Conservation (phyloP, 139 green algal species). For the Chlorella sorokiniana region DNA sequence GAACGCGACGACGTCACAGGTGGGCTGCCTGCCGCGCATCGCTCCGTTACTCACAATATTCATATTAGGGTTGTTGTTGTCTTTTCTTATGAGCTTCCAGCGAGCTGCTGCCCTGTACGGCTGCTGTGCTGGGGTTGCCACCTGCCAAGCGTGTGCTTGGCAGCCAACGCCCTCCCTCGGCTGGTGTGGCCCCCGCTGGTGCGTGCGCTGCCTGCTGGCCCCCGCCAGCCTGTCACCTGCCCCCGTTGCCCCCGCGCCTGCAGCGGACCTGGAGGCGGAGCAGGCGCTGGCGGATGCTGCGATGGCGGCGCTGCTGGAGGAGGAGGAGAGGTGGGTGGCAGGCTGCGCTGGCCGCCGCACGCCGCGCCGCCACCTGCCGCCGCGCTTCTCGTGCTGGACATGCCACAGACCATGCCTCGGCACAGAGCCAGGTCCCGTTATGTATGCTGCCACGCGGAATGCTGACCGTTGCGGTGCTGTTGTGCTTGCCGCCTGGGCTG, state of each 20-base stretch:
- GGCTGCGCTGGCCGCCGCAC: no score
- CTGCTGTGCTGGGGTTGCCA: no score
- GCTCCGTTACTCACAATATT: not conserved
- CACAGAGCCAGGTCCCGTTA: no score
- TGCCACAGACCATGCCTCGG: no score
- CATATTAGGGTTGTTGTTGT: no score
- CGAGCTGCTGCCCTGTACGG: no score
- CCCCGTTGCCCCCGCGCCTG: not conserved
- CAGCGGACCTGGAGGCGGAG: conserved; percentile 35
- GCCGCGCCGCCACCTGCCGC: no score
- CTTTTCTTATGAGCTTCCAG: no score
- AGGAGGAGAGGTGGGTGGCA: conserved; percentile 43
- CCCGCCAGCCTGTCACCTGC: not conserved
- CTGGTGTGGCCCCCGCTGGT: no score
- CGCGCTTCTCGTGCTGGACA: no score
- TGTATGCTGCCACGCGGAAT: no score
- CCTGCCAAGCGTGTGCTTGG: not conserved
- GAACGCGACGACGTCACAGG: conserved; percentile 25
- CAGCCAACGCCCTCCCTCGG: not conserved
- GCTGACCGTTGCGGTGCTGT: not conserved
- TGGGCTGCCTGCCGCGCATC: not conserved
- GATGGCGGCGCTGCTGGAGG: conserved; percentile 64
- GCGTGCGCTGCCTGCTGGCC: not conserved
- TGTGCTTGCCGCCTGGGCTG: not conserved
- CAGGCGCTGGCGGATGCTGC: conserved; percentile 54